These are phyloP conservation scores for Pseudoperonospora humuli DNA, from an alignment of 352 stramenopile species.

Conservation along the genomic window DNA sequence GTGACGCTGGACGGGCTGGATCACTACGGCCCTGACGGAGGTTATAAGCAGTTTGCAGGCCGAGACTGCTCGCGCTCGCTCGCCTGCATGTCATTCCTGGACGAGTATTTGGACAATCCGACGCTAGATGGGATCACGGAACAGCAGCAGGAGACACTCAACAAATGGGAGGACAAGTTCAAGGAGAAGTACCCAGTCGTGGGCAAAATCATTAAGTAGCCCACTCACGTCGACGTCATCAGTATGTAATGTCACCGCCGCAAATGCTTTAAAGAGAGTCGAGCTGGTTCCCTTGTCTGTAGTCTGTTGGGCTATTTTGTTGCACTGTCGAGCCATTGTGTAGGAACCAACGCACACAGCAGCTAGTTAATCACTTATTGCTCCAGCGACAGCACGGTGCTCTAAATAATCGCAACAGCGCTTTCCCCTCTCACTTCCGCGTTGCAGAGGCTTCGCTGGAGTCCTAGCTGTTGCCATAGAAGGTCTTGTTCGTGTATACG, in stretches of 20 bases:
- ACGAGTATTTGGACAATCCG: conserved; percentile 89
- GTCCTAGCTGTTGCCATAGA: no score
- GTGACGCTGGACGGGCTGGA: conserved; percentile 89
- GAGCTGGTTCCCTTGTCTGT: no score
- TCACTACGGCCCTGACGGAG: conserved; percentile 91
- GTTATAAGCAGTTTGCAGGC: conserved; percentile 95
- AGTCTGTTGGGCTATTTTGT: no score
- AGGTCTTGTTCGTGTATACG: no score
- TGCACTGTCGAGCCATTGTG: no score
- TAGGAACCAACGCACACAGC: no score
- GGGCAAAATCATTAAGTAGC: conserved; percentile 55
- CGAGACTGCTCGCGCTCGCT: conserved; percentile 92
- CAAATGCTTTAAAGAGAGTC: conserved; percentile 11
- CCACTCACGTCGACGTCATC: conserved; percentile 3
- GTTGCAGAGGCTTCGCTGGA: no score
- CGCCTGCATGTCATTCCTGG: conserved; percentile 95
- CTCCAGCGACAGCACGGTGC: no score
- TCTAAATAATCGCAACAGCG: no score
- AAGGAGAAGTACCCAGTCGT: conserved; percentile 93
- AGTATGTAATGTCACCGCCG: conserved; percentile 3
- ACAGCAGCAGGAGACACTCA: conserved; percentile 89
- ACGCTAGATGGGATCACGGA: conserved; percentile 88
- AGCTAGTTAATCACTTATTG: no score
- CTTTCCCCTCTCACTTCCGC: no score
- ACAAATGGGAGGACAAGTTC: conserved; percentile 96